Percentiles rank a stretch among this genome's conserved stretches.
Evolutionary conservation across 495 filamentous ascomycete species (phyloP).

Genomic region (Gamarada debralockiae): DNA sequence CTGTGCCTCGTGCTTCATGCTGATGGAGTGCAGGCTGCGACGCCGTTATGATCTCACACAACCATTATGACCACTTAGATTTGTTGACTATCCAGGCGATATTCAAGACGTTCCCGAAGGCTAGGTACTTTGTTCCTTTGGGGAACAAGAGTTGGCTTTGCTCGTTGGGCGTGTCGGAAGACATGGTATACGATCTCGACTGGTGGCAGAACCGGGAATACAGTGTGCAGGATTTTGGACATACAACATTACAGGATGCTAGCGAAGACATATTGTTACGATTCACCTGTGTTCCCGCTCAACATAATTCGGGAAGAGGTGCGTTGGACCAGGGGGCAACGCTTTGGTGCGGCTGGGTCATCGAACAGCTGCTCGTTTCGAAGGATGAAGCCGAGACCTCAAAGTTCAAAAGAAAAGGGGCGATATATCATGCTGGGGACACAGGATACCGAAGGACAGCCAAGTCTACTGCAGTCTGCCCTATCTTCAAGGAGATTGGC

Average conservation of each 20-base stretch:
- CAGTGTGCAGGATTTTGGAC: constrained; percentile 29
- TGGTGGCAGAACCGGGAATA: constrained; percentile 70
- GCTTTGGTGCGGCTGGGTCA: constrained; percentile 53
- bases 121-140: constrained; percentile 83
- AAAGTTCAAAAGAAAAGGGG: constrained; percentile 38
- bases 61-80: constrained; percentile 92
- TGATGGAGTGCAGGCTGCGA: constrained; percentile 41
- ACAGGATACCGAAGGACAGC: constrained; percentile 27
- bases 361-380: constrained; percentile 39
- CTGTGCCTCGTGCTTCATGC: background rate
- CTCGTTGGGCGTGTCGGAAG: constrained; percentile 46
- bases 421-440: constrained; percentile 20
- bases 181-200: constrained; percentile 82
- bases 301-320: constrained; percentile 72
- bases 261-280: constrained; percentile 28
- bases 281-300: constrained; percentile 78
- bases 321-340: constrained; percentile 53
- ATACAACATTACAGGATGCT: constrained; percentile 18
- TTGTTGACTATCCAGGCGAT: constrained; percentile 68
- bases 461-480: constrained; percentile 64
- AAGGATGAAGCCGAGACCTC: constrained; percentile 63
- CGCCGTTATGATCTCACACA: constrained; percentile 87
- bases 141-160: constrained; percentile 86
- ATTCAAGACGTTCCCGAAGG: constrained; percentile 65
- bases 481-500: constrained; percentile 84